phyloP scores from a whole-genome alignment of 805 yeast species.

The Starmerella potacharoeniae region DNA sequence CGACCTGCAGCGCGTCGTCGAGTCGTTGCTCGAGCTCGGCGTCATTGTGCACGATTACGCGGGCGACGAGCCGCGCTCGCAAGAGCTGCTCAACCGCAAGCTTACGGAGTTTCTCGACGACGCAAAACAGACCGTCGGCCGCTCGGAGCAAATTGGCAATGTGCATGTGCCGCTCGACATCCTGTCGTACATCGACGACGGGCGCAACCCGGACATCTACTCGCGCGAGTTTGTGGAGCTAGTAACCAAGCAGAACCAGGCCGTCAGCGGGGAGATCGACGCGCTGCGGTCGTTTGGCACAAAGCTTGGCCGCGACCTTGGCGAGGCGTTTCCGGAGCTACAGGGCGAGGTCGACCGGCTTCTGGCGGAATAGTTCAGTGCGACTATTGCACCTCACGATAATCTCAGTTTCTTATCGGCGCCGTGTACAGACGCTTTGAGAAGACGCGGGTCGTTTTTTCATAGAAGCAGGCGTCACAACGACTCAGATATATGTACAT shows the following conservation, averaged over 20 bases:
- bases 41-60: conserved; percentile 88
- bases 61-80: conserved; percentile 65
- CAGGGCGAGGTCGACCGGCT: background rate
- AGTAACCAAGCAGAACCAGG: conserved; percentile 79
- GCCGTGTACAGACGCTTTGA: too few relatives aligned
- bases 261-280: conserved; percentile 68
- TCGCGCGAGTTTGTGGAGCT: conserved; percentile 94
- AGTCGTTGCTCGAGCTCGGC: conserved; percentile 78
- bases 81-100: conserved; percentile 38
- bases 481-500: too few relatives aligned
- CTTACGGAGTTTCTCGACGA: conserved; percentile 18
- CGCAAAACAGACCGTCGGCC: conserved; percentile 12
- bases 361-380: background rate
- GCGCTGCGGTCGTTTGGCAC: conserved; percentile 55
- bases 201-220: conserved; percentile 93
- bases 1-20: conserved; percentile 46
- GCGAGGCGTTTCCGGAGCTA: conserved; percentile 70
- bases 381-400: too few relatives aligned
- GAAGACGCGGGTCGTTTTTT: too few relatives aligned
- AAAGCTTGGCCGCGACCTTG: conserved; percentile 55
- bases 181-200: conserved; percentile 86
- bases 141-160: conserved; percentile 16
- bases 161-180: conserved; percentile 56
- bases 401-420: too few relatives aligned
- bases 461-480: too few relatives aligned